Conservation (phyloP, 495 filamentous ascomycete species). For the Bacidia rubella region DNA sequence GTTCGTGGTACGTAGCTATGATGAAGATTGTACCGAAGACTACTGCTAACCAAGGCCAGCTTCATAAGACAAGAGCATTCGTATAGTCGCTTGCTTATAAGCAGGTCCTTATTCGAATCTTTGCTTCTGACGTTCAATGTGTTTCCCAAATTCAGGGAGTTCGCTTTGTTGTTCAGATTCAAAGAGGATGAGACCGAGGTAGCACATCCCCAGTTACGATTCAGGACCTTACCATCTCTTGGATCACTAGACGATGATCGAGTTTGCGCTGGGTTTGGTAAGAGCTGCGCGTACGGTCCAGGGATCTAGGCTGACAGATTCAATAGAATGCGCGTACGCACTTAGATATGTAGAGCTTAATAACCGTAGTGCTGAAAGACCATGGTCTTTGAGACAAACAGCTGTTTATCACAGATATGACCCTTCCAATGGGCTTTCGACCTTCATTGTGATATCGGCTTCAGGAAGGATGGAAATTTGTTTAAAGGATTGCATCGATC, state of each 20-base stretch:
- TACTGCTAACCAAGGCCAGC: neutral
- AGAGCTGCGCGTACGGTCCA: neutral
- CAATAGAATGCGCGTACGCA: slow-evolving; percentile 19
- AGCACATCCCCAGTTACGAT: slow-evolving; percentile 10
- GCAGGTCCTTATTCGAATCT: slow-evolving; percentile 9
- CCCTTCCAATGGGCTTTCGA: slow-evolving; percentile 5
- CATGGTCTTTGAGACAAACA: slow-evolving; percentile 24
- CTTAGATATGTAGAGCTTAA: slow-evolving; percentile 20
- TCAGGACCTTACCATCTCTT: slow-evolving; percentile 6
- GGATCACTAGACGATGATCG: neutral
- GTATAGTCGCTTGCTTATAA: slow-evolving; percentile 12
- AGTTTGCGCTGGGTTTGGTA: neutral
- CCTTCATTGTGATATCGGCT: slow-evolving; percentile 20
- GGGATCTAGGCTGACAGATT: neutral
- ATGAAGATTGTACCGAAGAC: too few relatives aligned
- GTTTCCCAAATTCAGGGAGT: slow-evolving; percentile 15
- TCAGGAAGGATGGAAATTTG: slow-evolving; percentile 10
- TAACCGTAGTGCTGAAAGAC: slow-evolving; percentile 11
- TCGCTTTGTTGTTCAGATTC: slow-evolving; percentile 17
- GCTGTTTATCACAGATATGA: slow-evolving; percentile 20
- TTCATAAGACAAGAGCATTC: slow-evolving; percentile 15
- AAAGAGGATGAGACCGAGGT: slow-evolving; percentile 17
- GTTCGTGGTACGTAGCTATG: too few relatives aligned
- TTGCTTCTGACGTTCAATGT: slow-evolving; percentile 10
- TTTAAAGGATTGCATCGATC: slow-evolving; percentile 6